Conservation (phyloP, 768 basidiomycete genomes). For the Suillus alpinus region DNA sequence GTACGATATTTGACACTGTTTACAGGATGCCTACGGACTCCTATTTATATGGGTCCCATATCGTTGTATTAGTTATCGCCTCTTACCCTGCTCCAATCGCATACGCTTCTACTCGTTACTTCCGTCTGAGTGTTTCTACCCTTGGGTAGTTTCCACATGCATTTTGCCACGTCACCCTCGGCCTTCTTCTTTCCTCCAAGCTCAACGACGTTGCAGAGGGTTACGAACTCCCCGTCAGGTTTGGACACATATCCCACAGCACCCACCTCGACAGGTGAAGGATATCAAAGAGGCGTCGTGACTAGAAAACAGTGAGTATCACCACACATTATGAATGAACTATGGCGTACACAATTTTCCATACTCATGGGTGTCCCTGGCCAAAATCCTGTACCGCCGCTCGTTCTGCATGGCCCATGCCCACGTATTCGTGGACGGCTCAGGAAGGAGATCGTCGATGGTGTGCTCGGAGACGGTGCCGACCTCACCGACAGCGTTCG, state of each 20-base stretch:
- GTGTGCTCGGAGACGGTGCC: neutral
- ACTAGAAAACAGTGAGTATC: slow-evolving; percentile 34
- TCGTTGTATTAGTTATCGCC: no score
- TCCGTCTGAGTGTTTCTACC: no score
- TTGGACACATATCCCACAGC: slow-evolving; percentile 75
- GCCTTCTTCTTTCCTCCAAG: slow-evolving; percentile 34
- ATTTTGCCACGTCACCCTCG: slow-evolving; percentile 36
- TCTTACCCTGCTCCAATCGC: no score
- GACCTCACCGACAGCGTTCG: neutral
- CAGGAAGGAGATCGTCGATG: neutral
- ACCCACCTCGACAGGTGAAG: slow-evolving; percentile 59
- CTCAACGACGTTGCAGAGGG: slow-evolving; percentile 66
- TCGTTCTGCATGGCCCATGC: slow-evolving; percentile 52
- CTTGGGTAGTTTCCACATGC: no score
- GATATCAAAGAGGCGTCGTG: slow-evolving; percentile 69
- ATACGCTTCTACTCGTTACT: no score
- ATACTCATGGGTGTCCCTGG: slow-evolving; percentile 56
- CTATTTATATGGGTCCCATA: no score
- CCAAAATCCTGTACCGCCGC: slow-evolving; percentile 61
- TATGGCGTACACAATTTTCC: slow-evolving; percentile 57
- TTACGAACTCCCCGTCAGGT: slow-evolving; percentile 65
- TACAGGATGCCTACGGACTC: no score
- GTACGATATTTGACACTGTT: no score
- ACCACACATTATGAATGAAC: neutral
- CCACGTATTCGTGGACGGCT: slow-evolving; percentile 30